Conservation (phyloP, 2,329 filamentous ascomycete species). For the Alternaria consortialis region DNA sequence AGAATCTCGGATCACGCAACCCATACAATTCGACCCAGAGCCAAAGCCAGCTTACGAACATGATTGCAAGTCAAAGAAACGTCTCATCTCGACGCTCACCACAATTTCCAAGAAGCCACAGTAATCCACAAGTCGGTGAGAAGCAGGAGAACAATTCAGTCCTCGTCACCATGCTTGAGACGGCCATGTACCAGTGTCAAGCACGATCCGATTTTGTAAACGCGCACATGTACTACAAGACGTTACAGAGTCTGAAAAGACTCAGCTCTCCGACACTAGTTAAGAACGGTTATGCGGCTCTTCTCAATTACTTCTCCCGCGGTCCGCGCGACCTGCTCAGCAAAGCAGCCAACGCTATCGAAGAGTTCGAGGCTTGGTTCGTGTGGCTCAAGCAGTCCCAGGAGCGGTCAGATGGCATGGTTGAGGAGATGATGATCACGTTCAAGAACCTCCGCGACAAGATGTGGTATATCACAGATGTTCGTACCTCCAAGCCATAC, state of each 20-base stretch:
- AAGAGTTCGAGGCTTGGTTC: constrained; percentile 82
- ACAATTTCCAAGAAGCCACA: constrained; percentile 52
- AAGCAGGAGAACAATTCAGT: constrained; percentile 57
- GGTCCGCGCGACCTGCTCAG: constrained; percentile 75
- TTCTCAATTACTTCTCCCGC: constrained; percentile 77
- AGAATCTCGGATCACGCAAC: constrained; percentile 62
- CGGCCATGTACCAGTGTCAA: constrained; percentile 78
- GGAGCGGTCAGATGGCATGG: constrained; percentile 76
- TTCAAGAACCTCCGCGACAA: constrained; percentile 85
- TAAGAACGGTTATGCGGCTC: constrained; percentile 73
- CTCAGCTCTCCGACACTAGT: constrained; percentile 68
- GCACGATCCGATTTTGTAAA: constrained; percentile 83
- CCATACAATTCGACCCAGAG: constrained; percentile 48
- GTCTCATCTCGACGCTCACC: constrained; percentile 48
- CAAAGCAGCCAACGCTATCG: constrained; percentile 74
- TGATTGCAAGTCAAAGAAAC: constrained; percentile 51
- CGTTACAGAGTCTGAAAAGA: constrained; percentile 75
- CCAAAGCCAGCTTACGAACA: constrained; percentile 49
- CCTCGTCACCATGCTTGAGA: constrained; percentile 76
- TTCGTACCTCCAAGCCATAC: constrained; percentile 87
- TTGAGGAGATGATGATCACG: constrained; percentile 77
- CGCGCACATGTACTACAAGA: constrained; percentile 86
- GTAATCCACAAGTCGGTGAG: constrained; percentile 48
- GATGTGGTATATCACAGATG: constrained; percentile 98
- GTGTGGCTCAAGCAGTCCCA: constrained; percentile 85